Conservation (phyloP, 1,139 yeast species). For the Geotrichum australiense region DNA sequence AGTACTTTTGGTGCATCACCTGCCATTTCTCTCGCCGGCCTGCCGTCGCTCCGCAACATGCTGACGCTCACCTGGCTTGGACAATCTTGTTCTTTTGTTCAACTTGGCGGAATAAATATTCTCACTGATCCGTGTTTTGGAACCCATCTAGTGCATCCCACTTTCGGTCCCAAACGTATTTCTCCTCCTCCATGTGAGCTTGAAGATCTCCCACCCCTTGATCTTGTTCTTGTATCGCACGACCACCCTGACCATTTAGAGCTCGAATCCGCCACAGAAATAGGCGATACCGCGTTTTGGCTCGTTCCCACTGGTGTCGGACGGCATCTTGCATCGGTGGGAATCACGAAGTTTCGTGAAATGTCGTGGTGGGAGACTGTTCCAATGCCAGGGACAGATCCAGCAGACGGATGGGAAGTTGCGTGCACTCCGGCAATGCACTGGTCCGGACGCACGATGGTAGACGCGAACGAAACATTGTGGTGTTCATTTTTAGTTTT, state of each 20-base stretch:
- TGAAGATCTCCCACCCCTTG: constrained; percentile 57
- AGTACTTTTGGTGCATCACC: too few relatives aligned
- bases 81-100: constrained; percentile 76
- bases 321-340: constrained; percentile 48
- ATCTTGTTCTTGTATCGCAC: constrained; percentile 76
- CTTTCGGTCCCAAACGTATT: constrained; percentile 75
- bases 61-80: constrained; percentile 85
- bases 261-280: constrained; percentile 46
- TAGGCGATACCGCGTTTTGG: constrained; percentile 66
- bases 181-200: constrained; percentile 62
- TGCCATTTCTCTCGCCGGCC: constrained; percentile 10
- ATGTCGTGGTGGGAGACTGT: constrained; percentile 89
- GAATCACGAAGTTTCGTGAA: constrained; percentile 52
- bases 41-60: constrained; percentile 38
- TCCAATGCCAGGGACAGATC: constrained; percentile 34
- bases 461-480: constrained; percentile 71
- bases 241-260: constrained; percentile 96
- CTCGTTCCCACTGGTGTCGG: constrained; percentile 78
- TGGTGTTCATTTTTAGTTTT: constrained; percentile 83
- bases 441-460: constrained; percentile 81
- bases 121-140: constrained; percentile 82
- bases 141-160: constrained; percentile 53
- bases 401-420: constrained; percentile 57
- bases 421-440: constrained; percentile 96
- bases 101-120: constrained; percentile 63